Evolutionary conservation across 257 asterid species (phyloP).

Genomic region (Petrea volubilis): DNA sequence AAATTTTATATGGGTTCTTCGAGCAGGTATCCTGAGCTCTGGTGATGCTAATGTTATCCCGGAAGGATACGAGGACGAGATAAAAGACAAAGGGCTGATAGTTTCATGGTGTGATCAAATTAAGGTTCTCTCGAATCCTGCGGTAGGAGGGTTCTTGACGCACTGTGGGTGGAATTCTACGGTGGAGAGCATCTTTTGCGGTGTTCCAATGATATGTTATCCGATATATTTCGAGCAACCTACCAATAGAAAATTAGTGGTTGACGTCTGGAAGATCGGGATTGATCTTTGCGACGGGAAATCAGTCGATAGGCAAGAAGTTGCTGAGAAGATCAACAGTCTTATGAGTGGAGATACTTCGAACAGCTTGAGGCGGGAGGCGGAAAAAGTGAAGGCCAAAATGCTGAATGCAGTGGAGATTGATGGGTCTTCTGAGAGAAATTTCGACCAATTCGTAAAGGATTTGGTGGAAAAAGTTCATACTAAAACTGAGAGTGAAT

Average conservation of each 20-base stretch:
- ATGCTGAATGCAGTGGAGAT: conserved; percentile 11
- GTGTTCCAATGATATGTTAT: conserved; percentile 39
- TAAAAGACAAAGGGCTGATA: conserved; percentile 31
- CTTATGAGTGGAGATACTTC: conserved; percentile 9
- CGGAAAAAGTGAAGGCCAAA: background rate
- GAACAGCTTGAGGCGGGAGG: background rate
- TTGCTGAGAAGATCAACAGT: conserved; percentile 19
- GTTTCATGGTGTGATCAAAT: conserved; percentile 50
- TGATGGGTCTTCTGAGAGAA: conserved; percentile 32
- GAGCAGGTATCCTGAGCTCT: conserved; percentile 39
- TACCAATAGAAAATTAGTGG: conserved; percentile 29
- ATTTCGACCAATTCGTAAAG: conserved; percentile 17
- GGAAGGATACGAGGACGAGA: conserved; percentile 20
- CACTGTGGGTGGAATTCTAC: conserved; percentile 57
- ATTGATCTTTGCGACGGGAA: conserved; percentile 5
- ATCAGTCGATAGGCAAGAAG: background rate
- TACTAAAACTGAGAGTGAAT: conserved; percentile 7
- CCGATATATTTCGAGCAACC: conserved; percentile 25
- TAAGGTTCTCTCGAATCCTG: conserved; percentile 32
- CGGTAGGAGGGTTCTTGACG: conserved; percentile 48
- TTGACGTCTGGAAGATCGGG: conserved; percentile 27
- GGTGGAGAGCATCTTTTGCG: conserved; percentile 44
- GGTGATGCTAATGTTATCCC: conserved; percentile 35
- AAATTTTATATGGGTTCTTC: conserved; percentile 42
- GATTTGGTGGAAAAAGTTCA: conserved; percentile 33